Conservation (phyloP, 2,329 filamentous ascomycete genomes). For the Penicillium sp. region DNA sequence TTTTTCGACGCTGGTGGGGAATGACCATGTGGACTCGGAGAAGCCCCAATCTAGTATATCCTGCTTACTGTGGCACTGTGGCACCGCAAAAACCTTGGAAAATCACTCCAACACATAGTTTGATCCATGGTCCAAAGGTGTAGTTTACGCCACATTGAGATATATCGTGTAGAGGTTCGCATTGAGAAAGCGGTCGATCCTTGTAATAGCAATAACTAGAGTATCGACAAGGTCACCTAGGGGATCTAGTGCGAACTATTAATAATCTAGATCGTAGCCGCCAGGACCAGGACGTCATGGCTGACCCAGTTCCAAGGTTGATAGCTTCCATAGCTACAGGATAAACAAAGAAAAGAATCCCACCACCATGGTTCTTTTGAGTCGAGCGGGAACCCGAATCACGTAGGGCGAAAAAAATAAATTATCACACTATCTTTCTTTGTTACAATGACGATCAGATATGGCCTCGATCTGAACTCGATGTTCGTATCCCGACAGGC, state of each 20-base stretch:
- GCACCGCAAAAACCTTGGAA: too few relatives aligned
- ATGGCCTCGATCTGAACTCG: neutral
- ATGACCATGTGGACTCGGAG: neutral
- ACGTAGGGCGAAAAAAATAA: neutral
- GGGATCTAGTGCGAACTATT: neutral
- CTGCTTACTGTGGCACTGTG: too few relatives aligned
- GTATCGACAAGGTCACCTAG: neutral
- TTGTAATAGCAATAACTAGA: too few relatives aligned
- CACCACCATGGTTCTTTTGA: neutral
- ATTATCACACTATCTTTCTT: neutral
- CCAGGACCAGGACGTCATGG: neutral
- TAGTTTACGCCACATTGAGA: too few relatives aligned
- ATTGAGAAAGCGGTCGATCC: neutral
- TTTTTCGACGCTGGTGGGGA: neutral
- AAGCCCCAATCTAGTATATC: neutral
- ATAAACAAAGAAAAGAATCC: neutral
- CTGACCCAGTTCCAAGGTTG: neutral
- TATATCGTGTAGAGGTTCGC: too few relatives aligned
- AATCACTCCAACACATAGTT: too few relatives aligned
- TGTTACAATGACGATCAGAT: neutral
- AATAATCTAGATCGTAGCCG: neutral
- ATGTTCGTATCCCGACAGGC: slow-evolving; percentile 10
- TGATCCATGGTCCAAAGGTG: too few relatives aligned
- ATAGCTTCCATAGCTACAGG: neutral
- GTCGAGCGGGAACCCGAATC: neutral